A percentile compares a stretch with the other conserved stretches of the same genome.
Evolutionary conservation across 257 asterid species (phyloP).

Genomic region (Penstemon newberryi): DNA sequence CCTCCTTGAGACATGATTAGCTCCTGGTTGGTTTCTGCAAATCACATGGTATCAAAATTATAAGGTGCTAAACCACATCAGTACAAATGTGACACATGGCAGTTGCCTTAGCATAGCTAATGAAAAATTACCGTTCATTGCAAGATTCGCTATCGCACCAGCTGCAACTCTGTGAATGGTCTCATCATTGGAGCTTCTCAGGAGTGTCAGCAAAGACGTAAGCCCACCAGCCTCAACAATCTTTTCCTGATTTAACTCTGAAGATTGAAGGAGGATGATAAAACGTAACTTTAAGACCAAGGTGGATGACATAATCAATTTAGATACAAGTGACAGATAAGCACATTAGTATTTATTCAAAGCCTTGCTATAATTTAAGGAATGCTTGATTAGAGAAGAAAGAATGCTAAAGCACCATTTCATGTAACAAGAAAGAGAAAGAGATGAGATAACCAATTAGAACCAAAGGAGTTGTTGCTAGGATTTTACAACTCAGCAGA

Average conservation of each 20-base stretch:
- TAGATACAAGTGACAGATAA: background rate
- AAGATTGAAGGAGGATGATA: background rate
- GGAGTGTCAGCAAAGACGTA: constrained; percentile 67
- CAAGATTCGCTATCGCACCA: constrained; percentile 94
- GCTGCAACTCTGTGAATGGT: constrained; percentile 83
- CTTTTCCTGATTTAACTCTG: constrained; percentile 83
- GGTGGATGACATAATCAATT: background rate
- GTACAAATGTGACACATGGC: background rate
- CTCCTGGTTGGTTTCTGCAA: constrained; percentile 82
- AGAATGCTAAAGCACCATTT: too few relatives aligned
- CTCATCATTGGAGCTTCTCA: constrained; percentile 67
- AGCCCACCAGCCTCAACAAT: constrained; percentile 91
- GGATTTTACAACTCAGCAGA: background rate
- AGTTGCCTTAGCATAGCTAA: background rate
- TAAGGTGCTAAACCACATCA: background rate
- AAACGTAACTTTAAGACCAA: background rate
- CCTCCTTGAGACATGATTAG: constrained; percentile 81
- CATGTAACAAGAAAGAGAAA: background rate
- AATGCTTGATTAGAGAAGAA: too few relatives aligned
- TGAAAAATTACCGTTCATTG: constrained; percentile 68
- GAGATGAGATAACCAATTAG: too few relatives aligned
- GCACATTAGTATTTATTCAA: too few relatives aligned
- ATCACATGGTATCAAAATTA: constrained; percentile 25
- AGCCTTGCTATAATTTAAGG: too few relatives aligned
- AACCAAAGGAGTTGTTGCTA: background rate